Evolutionary conservation across 495 filamentous ascomycete species (phyloP), one percentile per base, ranked within the genome.

Genomic region (Cercophora samala): DNA sequence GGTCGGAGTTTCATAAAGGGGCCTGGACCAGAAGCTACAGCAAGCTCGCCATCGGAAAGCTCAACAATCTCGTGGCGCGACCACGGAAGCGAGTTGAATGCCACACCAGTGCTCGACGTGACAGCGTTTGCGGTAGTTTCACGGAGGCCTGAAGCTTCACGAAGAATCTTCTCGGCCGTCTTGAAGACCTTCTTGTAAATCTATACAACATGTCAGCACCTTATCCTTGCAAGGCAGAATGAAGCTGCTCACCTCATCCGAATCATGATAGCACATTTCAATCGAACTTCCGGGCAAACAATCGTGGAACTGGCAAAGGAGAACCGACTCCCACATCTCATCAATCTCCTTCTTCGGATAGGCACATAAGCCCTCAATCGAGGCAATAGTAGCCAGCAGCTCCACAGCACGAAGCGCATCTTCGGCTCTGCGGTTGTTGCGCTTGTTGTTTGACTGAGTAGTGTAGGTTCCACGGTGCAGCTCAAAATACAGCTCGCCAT

Each of bases 401-500:
- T 99, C 95, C 21, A 99, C 78, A 68, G 97, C 91, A 26, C 92
- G 89, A 54, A 99, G 82, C 78, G 96, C 75, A 60, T 90, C 86
- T 75, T 99, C 95, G 0, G 92, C 82, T 70, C 88, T 89, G 62
- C 95, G 86, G 74, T 99, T 99, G 79, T 94, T 93, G 64, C 87
- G 86, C 78, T 99, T 99, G 79, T 97, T 99, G 77, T 97, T 96
- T 55, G 93, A 90, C 75, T 99, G 95, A 0, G 94, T 97, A 1
- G 95, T 99, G 79, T 98, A 98, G 8, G 93, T 97, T 61, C 95
- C 95, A 62, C 95, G 89, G 74, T 99, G 95, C 24, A 98, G 84
- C 78, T 99, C 95, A 72, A 99, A 94, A 76, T 99, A 99, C 22
- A 99, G 86, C 80, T 99, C 95, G 26, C 95, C 95, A 73, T 97